These are phyloP conservation scores for Cryptococcus jaspeensis DNA, from an alignment of 1,284 basidiomycete genomes.

Conservation along the genomic window DNA sequence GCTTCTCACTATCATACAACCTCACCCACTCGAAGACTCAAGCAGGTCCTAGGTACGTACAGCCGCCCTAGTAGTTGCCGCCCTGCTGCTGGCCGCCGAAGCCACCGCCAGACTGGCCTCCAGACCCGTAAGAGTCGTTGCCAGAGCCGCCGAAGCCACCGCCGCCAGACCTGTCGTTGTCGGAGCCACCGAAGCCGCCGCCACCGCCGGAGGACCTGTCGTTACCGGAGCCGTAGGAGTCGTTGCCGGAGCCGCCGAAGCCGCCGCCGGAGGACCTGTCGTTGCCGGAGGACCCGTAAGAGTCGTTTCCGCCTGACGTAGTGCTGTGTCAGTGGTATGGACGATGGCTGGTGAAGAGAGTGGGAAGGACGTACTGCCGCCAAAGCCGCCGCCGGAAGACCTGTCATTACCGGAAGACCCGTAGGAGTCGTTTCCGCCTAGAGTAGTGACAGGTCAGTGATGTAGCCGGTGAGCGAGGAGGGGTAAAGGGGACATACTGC, in stretches of 20 bases:
- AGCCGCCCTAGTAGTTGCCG: too few relatives aligned
- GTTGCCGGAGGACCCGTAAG: not conserved
- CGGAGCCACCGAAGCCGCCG: slow-evolving; percentile 1
- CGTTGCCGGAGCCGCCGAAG: slow-evolving; percentile 1
- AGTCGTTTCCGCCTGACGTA: not conserved
- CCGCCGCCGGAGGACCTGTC: not conserved
- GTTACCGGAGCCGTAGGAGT: not conserved
- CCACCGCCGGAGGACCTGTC: slow-evolving; percentile 2
- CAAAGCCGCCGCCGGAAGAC: not conserved
- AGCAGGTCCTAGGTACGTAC: too few relatives aligned
- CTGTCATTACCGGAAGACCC: slow-evolving; percentile 4
- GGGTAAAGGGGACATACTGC: too few relatives aligned
- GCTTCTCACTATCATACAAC: not conserved
- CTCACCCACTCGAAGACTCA: not conserved
- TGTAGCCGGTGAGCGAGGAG: not conserved
- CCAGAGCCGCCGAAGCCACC: not conserved
- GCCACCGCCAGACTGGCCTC: not conserved
- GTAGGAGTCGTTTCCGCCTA: slow-evolving; percentile 3
- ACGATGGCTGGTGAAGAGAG: too few relatives aligned
- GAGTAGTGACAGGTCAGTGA: not conserved
- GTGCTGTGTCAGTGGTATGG: too few relatives aligned
- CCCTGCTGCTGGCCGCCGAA: not conserved
- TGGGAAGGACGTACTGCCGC: not conserved
- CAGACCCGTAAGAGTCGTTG: slow-evolving; percentile 1
- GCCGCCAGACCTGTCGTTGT: not conserved